Conservation (phyloP, 805 yeast genomes). For the Myxozyma mucilagina region DNA sequence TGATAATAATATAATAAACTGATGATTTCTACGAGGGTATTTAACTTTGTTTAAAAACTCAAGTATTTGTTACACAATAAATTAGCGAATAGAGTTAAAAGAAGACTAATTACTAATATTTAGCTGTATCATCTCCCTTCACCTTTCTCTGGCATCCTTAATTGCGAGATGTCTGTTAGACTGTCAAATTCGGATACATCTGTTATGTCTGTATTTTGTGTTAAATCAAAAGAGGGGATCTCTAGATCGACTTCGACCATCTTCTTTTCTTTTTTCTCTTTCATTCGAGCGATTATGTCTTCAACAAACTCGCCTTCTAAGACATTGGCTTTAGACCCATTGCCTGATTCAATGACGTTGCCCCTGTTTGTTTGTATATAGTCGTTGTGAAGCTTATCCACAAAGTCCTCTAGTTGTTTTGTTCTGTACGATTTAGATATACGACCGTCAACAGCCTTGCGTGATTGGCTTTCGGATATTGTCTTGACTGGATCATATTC, state of each 20-base stretch:
- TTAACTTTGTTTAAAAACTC: neutral
- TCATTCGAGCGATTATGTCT: neutral
- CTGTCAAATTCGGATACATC: slow-evolving; percentile 3
- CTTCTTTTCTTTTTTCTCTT: neutral
- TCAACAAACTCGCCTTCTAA: slow-evolving; percentile 11
- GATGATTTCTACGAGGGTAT: neutral
- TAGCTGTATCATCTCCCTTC: neutral
- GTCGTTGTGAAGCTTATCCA: neutral
- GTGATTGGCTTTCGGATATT: neutral
- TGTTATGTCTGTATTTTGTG: slow-evolving; percentile 10
- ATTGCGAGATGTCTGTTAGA: slow-evolving; percentile 1
- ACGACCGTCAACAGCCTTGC: slow-evolving; percentile 4
- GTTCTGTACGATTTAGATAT: slow-evolving; percentile 22
- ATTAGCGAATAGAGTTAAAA: neutral
- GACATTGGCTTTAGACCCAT: neutral
- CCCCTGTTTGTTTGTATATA: neutral
- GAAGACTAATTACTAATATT: neutral
- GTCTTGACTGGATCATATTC: slow-evolving; percentile 22
- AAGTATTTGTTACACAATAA: neutral
- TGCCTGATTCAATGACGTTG: neutral
- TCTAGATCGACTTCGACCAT: slow-evolving; percentile 12
- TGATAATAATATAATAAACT: neutral
- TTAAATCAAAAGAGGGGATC: slow-evolving; percentile 12
- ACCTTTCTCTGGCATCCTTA: neutral
- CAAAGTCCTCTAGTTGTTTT: slow-evolving; percentile 6